phyloP scores from a whole-genome alignment of 441 rosid genomes.

The Eutrema salsugineum region DNA sequence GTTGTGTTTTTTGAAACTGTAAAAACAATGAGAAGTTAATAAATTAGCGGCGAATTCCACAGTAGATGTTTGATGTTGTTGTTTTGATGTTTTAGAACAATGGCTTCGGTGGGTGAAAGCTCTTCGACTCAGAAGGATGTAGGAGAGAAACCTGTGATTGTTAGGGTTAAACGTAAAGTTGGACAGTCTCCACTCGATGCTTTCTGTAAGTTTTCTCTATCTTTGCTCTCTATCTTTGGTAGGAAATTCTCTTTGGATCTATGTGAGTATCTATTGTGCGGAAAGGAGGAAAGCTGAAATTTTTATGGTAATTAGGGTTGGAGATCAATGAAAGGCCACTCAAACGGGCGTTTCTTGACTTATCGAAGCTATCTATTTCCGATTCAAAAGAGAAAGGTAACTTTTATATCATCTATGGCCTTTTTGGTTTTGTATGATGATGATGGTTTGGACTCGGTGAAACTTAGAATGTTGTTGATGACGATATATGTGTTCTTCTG shows the following conservation, averaged over 20 bases:
- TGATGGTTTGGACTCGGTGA: not conserved
- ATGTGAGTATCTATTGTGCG: not conserved
- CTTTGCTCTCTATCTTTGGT: not conserved
- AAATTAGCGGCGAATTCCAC: not conserved
- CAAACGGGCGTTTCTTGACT: slow-evolving; percentile 61
- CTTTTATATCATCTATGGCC: not conserved
- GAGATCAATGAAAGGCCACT: slow-evolving; percentile 84
- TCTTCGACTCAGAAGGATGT: slow-evolving; percentile 28
- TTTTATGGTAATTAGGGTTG: slow-evolving; percentile 53
- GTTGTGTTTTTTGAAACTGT: too few species aligned
- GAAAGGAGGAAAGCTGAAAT: not conserved
- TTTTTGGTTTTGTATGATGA: not conserved
- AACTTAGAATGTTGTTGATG: not conserved
- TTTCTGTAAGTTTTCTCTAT: slow-evolving; percentile 51
- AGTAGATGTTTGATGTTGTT: not conserved
- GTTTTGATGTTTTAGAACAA: slow-evolving; percentile 4
- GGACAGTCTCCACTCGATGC: slow-evolving; percentile 59
- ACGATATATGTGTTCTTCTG: slow-evolving; percentile 11
- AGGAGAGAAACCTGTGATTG: slow-evolving; percentile 63
- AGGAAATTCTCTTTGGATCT: not conserved
- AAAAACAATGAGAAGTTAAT: not conserved
- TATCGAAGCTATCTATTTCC: slow-evolving; percentile 57
- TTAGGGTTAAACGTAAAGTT: slow-evolving; percentile 84
- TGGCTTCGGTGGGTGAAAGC: slow-evolving; percentile 47
- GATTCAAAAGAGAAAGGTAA: slow-evolving; percentile 47